Evolutionary conservation across 2,329 filamentous ascomycete genomes (phyloP).

Genomic region (Cladophialophora exuberans): DNA sequence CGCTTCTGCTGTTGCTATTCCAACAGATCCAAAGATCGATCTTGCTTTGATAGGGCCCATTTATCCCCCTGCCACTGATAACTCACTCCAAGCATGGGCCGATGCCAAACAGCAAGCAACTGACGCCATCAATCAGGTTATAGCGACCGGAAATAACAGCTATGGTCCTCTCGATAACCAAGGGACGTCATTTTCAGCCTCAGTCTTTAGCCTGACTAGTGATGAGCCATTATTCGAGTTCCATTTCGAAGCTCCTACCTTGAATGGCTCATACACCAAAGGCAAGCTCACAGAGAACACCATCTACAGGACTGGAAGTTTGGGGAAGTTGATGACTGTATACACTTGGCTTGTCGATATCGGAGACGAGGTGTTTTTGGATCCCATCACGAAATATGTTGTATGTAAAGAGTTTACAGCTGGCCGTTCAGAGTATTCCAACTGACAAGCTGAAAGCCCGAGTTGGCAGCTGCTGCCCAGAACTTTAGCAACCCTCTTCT

Average conservation of each 20-base stretch:
- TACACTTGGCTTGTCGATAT: constrained; percentile 41
- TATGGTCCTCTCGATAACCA: constrained; percentile 15
- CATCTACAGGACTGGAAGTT: constrained; percentile 38
- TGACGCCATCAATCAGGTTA: constrained; percentile 10
- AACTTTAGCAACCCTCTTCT: constrained; percentile 31
- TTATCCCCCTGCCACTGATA: constrained; percentile 6
- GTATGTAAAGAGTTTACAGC: background rate
- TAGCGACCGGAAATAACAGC: constrained; percentile 10
- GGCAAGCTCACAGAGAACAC: constrained; percentile 23
- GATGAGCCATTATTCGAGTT: constrained; percentile 36
- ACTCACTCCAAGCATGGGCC: constrained; percentile 5
- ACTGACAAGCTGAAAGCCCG: constrained; percentile 36
- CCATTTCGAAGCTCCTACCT: constrained; percentile 33
- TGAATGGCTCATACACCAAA: constrained; percentile 14
- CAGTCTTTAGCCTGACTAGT: constrained; percentile 45
- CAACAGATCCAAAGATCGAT: constrained; percentile 5
- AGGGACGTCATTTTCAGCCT: constrained; percentile 43
- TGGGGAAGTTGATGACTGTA: constrained; percentile 45
- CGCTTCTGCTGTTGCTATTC: background rate
- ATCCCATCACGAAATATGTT: constrained; percentile 45
- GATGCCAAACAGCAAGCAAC: constrained; percentile 8
- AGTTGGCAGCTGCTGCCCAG: constrained; percentile 38
- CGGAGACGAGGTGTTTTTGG: constrained; percentile 42
- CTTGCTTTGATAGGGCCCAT: constrained; percentile 7
- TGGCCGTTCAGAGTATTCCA: background rate